A percentile compares a stretch with the other conserved stretches of the same genome.
These are phyloP conservation scores for Cryptococcus jaspeensis DNA, from an alignment of 1,284 basidiomycete species.

Conservation along the genomic window DNA sequence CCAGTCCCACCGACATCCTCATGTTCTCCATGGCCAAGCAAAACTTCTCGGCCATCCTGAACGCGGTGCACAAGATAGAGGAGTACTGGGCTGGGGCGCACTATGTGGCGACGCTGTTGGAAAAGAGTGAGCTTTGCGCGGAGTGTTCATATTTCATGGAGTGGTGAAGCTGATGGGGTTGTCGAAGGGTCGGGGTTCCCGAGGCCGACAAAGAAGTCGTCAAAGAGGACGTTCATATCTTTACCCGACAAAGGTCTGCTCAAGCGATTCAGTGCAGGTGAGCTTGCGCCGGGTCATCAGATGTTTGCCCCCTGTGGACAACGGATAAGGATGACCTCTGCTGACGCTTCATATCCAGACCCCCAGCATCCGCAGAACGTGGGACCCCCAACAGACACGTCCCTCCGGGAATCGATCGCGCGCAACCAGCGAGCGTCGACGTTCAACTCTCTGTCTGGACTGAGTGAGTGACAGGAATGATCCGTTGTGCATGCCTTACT, in stretches of 20 bases:
- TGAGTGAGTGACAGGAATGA: constrained; percentile 29
- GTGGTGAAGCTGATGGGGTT: too few species aligned
- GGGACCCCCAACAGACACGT: constrained; percentile 49
- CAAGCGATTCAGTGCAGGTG: constrained; percentile 46
- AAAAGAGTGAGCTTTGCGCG: constrained; percentile 44
- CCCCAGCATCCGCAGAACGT: constrained; percentile 47
- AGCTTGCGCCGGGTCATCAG: too few species aligned
- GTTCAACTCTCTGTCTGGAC: constrained; percentile 14
- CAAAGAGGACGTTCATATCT: constrained; percentile 49
- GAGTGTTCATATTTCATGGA: too few species aligned
- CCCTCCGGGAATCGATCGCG: constrained; percentile 44
- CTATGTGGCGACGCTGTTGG: constrained; percentile 43
- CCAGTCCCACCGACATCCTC: constrained; percentile 41
- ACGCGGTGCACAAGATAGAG: constrained; percentile 48
- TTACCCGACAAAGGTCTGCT: constrained; percentile 51
- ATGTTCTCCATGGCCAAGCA: constrained; percentile 48
- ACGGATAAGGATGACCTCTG: too few species aligned
- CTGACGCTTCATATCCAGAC: too few species aligned
- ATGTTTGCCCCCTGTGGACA: too few species aligned
- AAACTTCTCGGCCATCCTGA: constrained; percentile 44
- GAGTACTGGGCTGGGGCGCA: constrained; percentile 50
- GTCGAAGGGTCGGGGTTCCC: constrained; percentile 31
- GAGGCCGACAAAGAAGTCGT: constrained; percentile 15
- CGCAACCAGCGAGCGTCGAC: constrained; percentile 26
- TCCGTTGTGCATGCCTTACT: too few species aligned